Evolutionary conservation across 768 basidiomycete species (phyloP), one percentile per base, ranked within the genome.

Genomic region (Rhodotorula kratochvilovae): DNA sequence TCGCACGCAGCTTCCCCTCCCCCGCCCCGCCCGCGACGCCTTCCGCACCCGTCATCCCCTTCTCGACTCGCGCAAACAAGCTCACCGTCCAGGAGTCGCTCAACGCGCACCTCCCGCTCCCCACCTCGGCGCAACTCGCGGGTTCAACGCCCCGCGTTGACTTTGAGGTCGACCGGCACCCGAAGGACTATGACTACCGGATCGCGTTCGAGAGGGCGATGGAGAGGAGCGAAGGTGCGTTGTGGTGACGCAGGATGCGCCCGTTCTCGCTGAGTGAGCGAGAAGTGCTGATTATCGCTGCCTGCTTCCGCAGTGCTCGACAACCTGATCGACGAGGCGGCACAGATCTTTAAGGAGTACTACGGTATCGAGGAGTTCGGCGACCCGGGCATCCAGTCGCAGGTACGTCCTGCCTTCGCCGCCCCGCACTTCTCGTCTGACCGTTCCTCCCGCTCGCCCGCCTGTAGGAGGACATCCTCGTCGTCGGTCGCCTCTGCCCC

Each of bases 151-250:
- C 74, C 35, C 67, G 82, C 27, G 77, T 82, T 57, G 56, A 66
- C 16, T 61, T 83, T 33, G 71, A 66, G 19, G 74, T 77, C 7
- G 70, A 66, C 1, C 70, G 76, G 27, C 73, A 82, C 50, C 79
- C 79, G 11, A 78, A 77, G 36, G 60, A 58, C 39, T 79, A 75
- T 74, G 91, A 89, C 88, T 84, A 83, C 69, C 86, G 90, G 39
- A 98, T 97, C 79, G 94, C 95, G 93, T 92, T 90, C 77, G 93
- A 97, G 80, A 92, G 91, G 81, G 84, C 89, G 35, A 86, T 87
- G 3, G 90, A 90, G 77, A 84, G 93, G 57, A 89, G 91, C 71
- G 89, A 89, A 84, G 87, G 92, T 91, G 75, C 60, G 80, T 76
- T 23, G n/a, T 21, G 2, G 39, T 0, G 43, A 15, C 29, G 27